These are phyloP conservation scores for Eruca vesicaria DNA, from an alignment of 441 rosid species.

Conservation along the genomic window DNA sequence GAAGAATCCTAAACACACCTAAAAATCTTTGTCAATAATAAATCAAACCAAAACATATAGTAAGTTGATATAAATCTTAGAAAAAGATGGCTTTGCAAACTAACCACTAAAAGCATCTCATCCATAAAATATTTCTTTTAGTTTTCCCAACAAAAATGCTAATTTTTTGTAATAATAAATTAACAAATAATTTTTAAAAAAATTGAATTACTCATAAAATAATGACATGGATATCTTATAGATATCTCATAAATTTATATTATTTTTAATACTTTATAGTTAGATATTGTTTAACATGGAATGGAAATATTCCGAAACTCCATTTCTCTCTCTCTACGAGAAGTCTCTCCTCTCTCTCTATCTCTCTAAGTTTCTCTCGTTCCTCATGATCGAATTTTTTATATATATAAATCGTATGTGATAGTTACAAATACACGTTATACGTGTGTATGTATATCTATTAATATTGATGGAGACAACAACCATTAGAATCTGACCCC, in stretches of 20 bases:
- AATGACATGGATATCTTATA: neutral
- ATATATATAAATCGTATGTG: conserved; percentile 6
- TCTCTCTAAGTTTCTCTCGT: conserved; percentile 5
- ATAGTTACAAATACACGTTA: conserved; percentile 35
- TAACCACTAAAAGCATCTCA: conserved; percentile 21
- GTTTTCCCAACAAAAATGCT: neutral
- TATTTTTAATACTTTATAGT: neutral
- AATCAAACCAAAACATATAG: neutral
- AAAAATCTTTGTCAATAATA: conserved; percentile 6
- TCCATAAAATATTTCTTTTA: neutral
- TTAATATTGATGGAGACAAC: conserved; percentile 32
- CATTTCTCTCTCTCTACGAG: neutral
- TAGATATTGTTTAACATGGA: neutral
- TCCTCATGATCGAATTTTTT: conserved; percentile 29
- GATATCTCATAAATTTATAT: neutral
- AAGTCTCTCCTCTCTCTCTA: neutral
- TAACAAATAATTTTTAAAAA: neutral
- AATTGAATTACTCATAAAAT: neutral
- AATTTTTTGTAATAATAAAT: neutral
- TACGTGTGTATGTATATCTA: conserved; percentile 15
- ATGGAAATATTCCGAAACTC: neutral
- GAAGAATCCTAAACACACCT: conserved; percentile 12
- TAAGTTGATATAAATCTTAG: neutral
- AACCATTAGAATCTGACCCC: conserved; percentile 35
- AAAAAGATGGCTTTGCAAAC: conserved; percentile 34